Base-by-base conservation (phyloP, 2,329 filamentous ascomycete genomes). In the Westerdykella sp. region DNA sequence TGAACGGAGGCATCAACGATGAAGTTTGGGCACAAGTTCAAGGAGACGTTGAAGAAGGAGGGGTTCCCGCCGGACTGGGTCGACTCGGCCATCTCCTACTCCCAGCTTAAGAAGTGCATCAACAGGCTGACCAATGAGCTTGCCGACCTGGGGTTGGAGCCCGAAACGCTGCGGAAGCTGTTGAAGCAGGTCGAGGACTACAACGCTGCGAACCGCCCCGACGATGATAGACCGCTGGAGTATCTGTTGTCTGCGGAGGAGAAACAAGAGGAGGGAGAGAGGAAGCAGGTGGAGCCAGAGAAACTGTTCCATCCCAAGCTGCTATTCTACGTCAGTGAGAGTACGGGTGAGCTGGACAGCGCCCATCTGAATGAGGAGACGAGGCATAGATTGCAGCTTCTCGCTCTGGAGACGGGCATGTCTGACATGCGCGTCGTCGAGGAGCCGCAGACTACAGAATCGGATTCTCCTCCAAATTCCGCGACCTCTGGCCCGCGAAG, bases 1-100 rank as follows among this genome's bases (percentile, higher is more conserved):
- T 13, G 16, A 12, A n/a, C 41, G n/a, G 16, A 47, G 46, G 41
- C 34, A 5, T 18, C 47, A 31, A 46, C 43, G 49, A 95, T 95
- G 88, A 95, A 95, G 74, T 95, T 94, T 67, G 87, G 83, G 22
- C 85, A 85, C 62, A 78, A 83, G 58, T 93, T 88, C 63, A 80
- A 83, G 60, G 78, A 83, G 55, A 76, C 78, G 39, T 75, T 95
- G 48, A 73, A 78, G 49, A 77, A 73, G 51, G 84, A 87, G 74
- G 84, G 79, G 51, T 95, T 88, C 62, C 88, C 88, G 6, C 69
- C 78, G 39, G 80, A 83, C 60, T 80, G 77, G 78, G 69, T 89
- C 39, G 76, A 84, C 36, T 82, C 81, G 22, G 87, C 88, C 39
- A 86, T 95, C 48, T 87, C 85, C 2, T 95, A 95, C 64, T 78